These are phyloP conservation scores for Taiwanofungus camphoratus DNA, from an alignment of 1,284 basidiomycete genomes.

Conservation along the genomic window DNA sequence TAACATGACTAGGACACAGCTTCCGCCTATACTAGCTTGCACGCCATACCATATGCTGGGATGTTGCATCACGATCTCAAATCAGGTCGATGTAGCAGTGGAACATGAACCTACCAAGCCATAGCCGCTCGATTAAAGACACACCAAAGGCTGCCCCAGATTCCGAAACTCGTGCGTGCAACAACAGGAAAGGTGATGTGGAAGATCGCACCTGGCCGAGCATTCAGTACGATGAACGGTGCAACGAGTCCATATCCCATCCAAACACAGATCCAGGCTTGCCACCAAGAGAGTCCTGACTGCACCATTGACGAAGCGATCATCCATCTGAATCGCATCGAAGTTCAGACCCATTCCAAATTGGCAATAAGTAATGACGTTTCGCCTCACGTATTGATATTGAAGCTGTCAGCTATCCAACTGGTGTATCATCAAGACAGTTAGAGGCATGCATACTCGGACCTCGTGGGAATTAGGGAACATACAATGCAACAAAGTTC, in stretches of 20 bases:
- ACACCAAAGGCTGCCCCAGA: constrained; percentile 82
- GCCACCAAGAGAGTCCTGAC: constrained; percentile 77
- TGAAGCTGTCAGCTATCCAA: constrained; percentile 80
- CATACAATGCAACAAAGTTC: constrained; percentile 64
- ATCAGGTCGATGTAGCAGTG: neutral
- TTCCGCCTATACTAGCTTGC: constrained; percentile 77
- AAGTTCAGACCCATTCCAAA: too few species aligned
- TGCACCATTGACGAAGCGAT: constrained; percentile 74
- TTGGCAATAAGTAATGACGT: too few species aligned
- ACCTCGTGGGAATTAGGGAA: constrained; percentile 9
- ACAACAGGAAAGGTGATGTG: constrained; percentile 82
- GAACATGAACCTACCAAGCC: constrained; percentile 51
- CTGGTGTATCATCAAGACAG: too few species aligned
- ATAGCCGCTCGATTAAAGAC: constrained; percentile 77
- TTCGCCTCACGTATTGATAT: constrained; percentile 74
- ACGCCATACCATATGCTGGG: constrained; percentile 75
- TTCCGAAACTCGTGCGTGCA: constrained; percentile 69
- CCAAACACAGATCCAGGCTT: constrained; percentile 76
- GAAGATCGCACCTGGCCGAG: constrained; percentile 75
- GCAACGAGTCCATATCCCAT: constrained; percentile 71
- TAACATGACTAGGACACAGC: constrained; percentile 69
- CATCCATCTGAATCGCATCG: constrained; percentile 62
- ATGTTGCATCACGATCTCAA: constrained; percentile 7
- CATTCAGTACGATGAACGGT: constrained; percentile 74
- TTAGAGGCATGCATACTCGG: constrained; percentile 3